Evolutionary conservation across 176 grass and related monocot genomes (phyloP), one percentile per base, ranked within the genome.

Genomic region (Carex parvula): DNA sequence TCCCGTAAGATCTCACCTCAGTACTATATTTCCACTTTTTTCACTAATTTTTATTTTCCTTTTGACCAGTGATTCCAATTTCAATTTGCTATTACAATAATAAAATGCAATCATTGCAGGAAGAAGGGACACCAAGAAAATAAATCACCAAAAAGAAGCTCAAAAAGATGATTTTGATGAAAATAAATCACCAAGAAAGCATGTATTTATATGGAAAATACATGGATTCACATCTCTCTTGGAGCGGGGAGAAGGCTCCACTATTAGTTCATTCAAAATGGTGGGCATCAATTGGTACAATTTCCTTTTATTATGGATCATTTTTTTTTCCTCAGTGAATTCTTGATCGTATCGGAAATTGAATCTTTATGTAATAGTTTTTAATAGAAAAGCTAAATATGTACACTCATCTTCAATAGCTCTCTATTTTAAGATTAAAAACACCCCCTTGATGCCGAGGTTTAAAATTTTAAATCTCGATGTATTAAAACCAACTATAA

Each of bases 141-240:
- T 42, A 42, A 42, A 42, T 42, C 41, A 42, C 41, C 41, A 42
- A 42, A 42, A 42, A 42, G 41, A 42, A 42, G 37, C 37, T 41
- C 37, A 41, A 41, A 41, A 29, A 29, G 29, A 29, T 29, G 6
- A 42, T 42, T 42, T 4, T 8, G 6, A 41, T 41, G 69, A 57
- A 57, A 57, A 14, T 16, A 5, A 57, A 16, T 16, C 60, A 63
- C 18, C 21, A 10, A 63, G 9, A 63, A 63, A 63, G 8, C 17
- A 63, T 21, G 60, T 33, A 68, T 68, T 68, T 33, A 30, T 68
- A 37, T 68, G 29, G 64, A 68, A 68, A 15, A 68, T 68, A 16
- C 30, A 68, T 68, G 64, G 64, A 68, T 68, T 68, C 55, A 68
- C 24, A 16, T 68, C 64, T 35, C 64, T 68, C 64, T 68, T 68